phyloP scores from a whole-genome alignment of 306 rosid genomes.

The Pterocarpus santalinus region DNA sequence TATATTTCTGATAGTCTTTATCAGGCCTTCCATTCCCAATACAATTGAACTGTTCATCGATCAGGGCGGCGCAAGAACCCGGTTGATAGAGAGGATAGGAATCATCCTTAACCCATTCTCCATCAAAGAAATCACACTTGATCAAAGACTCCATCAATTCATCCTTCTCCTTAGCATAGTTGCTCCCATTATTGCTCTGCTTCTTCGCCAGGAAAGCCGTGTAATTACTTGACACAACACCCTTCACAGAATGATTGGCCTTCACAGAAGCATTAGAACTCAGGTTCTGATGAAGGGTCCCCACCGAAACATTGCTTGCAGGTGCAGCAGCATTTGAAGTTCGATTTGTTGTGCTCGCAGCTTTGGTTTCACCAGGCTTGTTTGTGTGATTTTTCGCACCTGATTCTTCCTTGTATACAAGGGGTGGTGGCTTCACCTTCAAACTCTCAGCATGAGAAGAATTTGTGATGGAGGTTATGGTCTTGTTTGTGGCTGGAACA shows the following conservation, averaged over 20 bases:
- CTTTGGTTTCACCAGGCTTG: constrained; percentile 34
- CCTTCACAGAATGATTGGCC: constrained; percentile 5
- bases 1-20: constrained; percentile 67
- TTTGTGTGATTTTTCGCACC: constrained; percentile 36
- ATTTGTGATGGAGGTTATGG: neutral
- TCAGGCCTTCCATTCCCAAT: constrained; percentile 86
- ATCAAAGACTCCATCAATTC: constrained; percentile 64
- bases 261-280: constrained; percentile 39
- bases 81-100: constrained; percentile 79
- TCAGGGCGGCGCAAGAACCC: constrained; percentile 73
- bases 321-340: constrained; percentile 35
- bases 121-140: constrained; percentile 83
- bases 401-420: constrained; percentile 35
- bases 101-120: constrained; percentile 86
- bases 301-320: constrained; percentile 32
- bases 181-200: constrained; percentile 43
- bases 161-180: constrained; percentile 39
- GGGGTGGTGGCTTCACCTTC: constrained; percentile 40
- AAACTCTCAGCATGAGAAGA: constrained; percentile 24
- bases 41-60: constrained; percentile 92
- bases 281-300: constrained; percentile 38
- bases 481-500: constrained; percentile 40
- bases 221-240: constrained; percentile 43
- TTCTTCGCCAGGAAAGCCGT: constrained; percentile 61
- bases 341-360: constrained; percentile 48